Base-by-base conservation (phyloP, 257 asterid species). In the Gentiana macrophylla region DNA sequence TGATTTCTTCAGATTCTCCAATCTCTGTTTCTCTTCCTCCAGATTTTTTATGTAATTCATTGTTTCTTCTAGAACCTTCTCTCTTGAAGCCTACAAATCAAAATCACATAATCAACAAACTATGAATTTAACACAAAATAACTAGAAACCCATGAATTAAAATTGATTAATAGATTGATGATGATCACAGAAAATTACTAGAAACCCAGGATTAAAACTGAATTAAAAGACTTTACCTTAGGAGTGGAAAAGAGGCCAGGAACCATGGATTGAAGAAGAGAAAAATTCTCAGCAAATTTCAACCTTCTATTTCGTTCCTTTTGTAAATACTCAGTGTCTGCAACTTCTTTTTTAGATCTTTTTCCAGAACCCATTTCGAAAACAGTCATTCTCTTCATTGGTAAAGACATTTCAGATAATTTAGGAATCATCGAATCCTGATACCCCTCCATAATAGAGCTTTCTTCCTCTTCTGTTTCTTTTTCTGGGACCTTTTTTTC, bases 251-350 rank as follows among this genome's bases (percentile, higher is more conserved):
- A 8, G 32, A 77, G 73, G 44, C 76, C 58, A 24, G 96, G 93
- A 65, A 87, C 68, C 79, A 74, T 64, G 24, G 87, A 78, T 50
- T 59, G 80, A 63, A 87, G 87, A 64, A 70, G 33, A 62, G 78
- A 74, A 62, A 41, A 84, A 0, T 61, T 73, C 35, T 73, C 77
- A 57, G 35, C 61, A 77, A 80, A 56, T 58, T 59, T 56, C 35
- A 60, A 69, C 62, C 82, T 80, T 67, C 82, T 62, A 35, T 50
- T 36, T 12, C 78, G 72, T 35, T 73, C 87, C 47, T 37, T 62
- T 37, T 13, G 6, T 45, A 37, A 2, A 46, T 0, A 24, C n/a
- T 52, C 60, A 49, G 3, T 58, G 45, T 57, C 45, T 15, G 65
- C 33, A 57, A 32, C 65, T 45, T 65, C 77, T 8, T 35, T 34